Conservation (phyloP, 768 basidiomycete species). For the Boletellus ananiceps region DNA sequence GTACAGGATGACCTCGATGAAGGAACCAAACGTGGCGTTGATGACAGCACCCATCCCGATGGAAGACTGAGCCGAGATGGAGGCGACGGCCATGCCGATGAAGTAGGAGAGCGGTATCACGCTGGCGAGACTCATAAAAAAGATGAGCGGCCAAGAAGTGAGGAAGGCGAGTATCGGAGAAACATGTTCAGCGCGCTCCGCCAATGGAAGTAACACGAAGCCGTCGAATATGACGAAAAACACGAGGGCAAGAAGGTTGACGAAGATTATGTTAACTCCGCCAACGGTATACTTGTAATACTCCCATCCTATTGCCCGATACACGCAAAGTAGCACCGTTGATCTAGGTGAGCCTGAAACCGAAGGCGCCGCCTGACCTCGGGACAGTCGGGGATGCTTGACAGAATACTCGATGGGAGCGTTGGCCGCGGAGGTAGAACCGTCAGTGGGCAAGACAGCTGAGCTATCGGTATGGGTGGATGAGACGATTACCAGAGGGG, state of each 20-base stretch:
- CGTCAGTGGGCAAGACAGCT: conserved; percentile 4
- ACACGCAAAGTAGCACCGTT: conserved; percentile 91
- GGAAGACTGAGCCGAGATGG: conserved; percentile 95
- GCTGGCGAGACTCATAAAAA: conserved; percentile 76
- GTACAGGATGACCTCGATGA: conserved; percentile 96
- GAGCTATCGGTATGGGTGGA: conserved; percentile 25
- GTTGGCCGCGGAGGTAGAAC: conserved; percentile 8
- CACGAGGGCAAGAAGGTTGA: conserved; percentile 90
- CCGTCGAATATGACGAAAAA: conserved; percentile 97
- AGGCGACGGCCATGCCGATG: conserved; percentile 99
- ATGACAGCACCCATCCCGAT: conserved; percentile 99
- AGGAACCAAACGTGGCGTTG: conserved; percentile 98
- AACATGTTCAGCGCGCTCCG: conserved; percentile 58
- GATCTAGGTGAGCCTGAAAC: conserved; percentile 66
- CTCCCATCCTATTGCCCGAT: conserved; percentile 81
- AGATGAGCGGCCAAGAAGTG: conserved; percentile 73
- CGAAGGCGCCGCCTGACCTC: conserved; percentile 85
- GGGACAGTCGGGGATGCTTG: conserved; percentile 69
- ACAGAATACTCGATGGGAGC: conserved; percentile 51
- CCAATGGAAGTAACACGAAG: conserved; percentile 69
- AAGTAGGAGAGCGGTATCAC: conserved; percentile 98
- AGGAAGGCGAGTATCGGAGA: conserved; percentile 65
- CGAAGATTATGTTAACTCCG: conserved; percentile 96
- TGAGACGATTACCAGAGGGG: conserved; percentile 54
- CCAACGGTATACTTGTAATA: conserved; percentile 99